Evolutionary conservation across 1,139 yeast species (phyloP).

Genomic region (Yamadazyma membranifaciens): DNA sequence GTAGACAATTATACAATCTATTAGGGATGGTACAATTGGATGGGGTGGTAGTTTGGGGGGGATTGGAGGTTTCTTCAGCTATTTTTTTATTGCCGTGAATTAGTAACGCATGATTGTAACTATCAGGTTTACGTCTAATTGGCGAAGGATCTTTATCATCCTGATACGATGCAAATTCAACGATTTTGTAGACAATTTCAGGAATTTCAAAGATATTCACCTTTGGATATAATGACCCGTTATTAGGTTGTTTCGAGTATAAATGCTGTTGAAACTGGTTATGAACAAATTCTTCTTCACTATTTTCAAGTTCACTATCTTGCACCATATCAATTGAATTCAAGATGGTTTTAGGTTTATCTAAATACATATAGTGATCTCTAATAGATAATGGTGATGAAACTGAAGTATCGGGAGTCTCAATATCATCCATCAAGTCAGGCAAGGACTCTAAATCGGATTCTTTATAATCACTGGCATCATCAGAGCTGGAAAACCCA

Average conservation of each 20-base stretch:
- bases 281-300: not conserved
- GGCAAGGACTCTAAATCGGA: conserved; percentile 38
- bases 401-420: conserved; percentile 17
- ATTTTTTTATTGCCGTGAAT: conserved; percentile 48
- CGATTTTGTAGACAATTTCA: conserved; percentile 65
- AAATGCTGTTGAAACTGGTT: not conserved
- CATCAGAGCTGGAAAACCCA: not conserved
- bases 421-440: conserved; percentile 31
- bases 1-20: conserved; percentile 53
- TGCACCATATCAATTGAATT: not conserved
- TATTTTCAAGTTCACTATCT: not conserved
- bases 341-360: conserved; percentile 3
- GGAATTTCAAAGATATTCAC: conserved; percentile 69
- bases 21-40: no score
- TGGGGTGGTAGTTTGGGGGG: conserved; percentile 1
- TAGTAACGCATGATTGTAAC: conserved; percentile 53
- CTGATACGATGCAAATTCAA: conserved; percentile 56
- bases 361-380: conserved; percentile 4
- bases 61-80: conserved; percentile 29
- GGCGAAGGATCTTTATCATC: conserved; percentile 52
- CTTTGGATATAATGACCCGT: not conserved
- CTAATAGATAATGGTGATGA: conserved; percentile 12
- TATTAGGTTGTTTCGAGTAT: not conserved
- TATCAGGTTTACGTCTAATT: conserved; percentile 63
- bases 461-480: conserved; percentile 1